Percentiles rank a stretch among this genome's conserved stretches.
Conservation (phyloP, 2,329 filamentous ascomycete species). For the Calycina herbarum region DNA sequence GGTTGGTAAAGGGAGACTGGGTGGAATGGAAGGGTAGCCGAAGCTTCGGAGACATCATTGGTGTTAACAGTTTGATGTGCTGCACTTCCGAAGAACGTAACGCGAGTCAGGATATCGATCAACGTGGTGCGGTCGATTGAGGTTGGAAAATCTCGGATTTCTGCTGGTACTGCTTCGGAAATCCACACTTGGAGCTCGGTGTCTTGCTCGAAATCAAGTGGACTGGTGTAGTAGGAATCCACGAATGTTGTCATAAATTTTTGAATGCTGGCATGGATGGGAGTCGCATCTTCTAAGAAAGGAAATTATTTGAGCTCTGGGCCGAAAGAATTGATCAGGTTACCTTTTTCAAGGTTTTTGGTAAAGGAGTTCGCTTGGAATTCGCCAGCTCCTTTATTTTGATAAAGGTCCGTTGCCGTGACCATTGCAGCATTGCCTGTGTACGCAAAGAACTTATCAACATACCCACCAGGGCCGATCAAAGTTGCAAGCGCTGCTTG, state of each 20-base stretch:
- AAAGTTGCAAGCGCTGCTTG: slow-evolving; percentile 13
- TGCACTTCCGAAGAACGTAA: slow-evolving; percentile 41
- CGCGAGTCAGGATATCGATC: slow-evolving; percentile 45
- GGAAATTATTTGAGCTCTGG: slow-evolving; percentile 45
- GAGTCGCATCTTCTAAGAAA: slow-evolving; percentile 45
- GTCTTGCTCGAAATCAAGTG: slow-evolving; percentile 40
- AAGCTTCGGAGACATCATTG: slow-evolving; percentile 35
- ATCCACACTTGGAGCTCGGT: slow-evolving; percentile 48
- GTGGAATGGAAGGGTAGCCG: slow-evolving; percentile 43
- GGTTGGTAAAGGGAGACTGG: slow-evolving; percentile 44
- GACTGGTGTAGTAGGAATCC: slow-evolving; percentile 45
- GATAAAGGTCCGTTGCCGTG: slow-evolving; percentile 19
- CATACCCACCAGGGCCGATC: slow-evolving; percentile 19
- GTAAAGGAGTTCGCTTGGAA: slow-evolving; percentile 44
- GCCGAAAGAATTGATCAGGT: slow-evolving; percentile 43
- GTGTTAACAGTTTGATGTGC: slow-evolving; percentile 47
- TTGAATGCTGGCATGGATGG: slow-evolving; percentile 41
- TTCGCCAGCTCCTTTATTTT: slow-evolving; percentile 31
- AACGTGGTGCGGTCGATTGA: slow-evolving; percentile 34
- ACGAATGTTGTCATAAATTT: slow-evolving; percentile 45
- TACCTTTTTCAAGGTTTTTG: slow-evolving; percentile 41
- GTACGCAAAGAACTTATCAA: slow-evolving; percentile 23
- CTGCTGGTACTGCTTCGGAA: slow-evolving; percentile 40
- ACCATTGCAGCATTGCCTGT: slow-evolving; percentile 15
- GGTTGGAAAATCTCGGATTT: slow-evolving; percentile 44